A percentile compares a stretch with the other conserved stretches of the same genome.
phyloP scores from a whole-genome alignment of 176 grass and related monocot genomes.

The Paspalum vaginatum region DNA sequence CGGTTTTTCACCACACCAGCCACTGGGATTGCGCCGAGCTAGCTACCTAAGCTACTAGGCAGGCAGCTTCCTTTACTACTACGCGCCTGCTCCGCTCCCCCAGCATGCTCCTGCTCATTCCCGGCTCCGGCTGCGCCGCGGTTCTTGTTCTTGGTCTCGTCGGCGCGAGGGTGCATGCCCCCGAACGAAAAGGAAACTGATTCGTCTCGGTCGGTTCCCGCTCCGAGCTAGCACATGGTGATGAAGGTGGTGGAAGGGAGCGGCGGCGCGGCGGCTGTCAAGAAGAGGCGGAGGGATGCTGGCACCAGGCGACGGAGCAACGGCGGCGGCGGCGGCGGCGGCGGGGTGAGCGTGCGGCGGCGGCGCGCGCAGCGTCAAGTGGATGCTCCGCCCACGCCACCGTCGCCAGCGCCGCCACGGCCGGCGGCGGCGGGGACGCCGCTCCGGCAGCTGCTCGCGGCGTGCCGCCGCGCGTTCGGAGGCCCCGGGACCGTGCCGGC shows the following conservation, averaged over 20 bases:
- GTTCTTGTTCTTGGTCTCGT: background rate
- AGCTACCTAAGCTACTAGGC: background rate
- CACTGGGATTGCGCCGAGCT: background rate
- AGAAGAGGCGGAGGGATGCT: slow-evolving; percentile 9
- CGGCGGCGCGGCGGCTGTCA: background rate
- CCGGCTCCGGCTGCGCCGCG: background rate
- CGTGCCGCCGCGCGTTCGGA: slow-evolving; percentile 64
- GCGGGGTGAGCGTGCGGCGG: slow-evolving; percentile 2
- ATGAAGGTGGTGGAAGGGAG: background rate
- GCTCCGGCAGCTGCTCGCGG: slow-evolving; percentile 60
- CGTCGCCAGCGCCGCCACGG: too few species aligned
- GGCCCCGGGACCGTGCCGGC: slow-evolving; percentile 62
- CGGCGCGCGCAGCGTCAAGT: slow-evolving; percentile 36
- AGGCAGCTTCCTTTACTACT: background rate
- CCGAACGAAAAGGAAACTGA: background rate
- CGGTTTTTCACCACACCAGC: slow-evolving; percentile 23
- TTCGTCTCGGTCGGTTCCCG: background rate
- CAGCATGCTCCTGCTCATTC: background rate
- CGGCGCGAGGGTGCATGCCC: background rate
- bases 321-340: background rate
- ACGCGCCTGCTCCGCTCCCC: background rate
- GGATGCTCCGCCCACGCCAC: background rate
- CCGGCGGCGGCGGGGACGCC: background rate
- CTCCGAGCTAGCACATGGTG: background rate
- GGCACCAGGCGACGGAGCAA: background rate